Conservation (phyloP, 1,284 basidiomycete genomes). For the Moniliella sp. region DNA sequence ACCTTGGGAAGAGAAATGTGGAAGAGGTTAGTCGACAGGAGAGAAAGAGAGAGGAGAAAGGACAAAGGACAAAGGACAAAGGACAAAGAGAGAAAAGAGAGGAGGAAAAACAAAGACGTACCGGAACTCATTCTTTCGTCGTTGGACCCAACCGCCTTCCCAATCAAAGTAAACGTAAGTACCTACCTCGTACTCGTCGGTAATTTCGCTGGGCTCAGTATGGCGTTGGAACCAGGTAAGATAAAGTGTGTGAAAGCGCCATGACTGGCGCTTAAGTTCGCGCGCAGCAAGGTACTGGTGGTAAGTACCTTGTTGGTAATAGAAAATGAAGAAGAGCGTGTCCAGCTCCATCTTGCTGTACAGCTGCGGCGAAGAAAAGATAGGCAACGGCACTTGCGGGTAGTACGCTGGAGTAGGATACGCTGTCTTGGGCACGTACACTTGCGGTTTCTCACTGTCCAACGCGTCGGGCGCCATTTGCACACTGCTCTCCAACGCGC, state of each 20-base stretch:
- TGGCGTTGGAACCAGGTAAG: slow-evolving; percentile 95
- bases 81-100: too few species aligned
- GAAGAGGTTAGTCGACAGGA: neutral
- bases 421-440: slow-evolving; percentile 83
- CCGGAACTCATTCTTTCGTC: slow-evolving; percentile 91
- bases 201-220: slow-evolving; percentile 94
- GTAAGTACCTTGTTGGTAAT: slow-evolving; percentile 87
- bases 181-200: slow-evolving; percentile 96
- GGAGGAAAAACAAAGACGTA: slow-evolving; percentile 30
- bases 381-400: slow-evolving; percentile 62
- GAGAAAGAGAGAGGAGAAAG: neutral
- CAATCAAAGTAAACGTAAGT: slow-evolving; percentile 41
- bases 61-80: too few species aligned
- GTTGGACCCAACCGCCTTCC: slow-evolving; percentile 58
- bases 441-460: slow-evolving; percentile 50
- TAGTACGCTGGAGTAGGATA: slow-evolving; percentile 82
- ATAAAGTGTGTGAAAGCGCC: slow-evolving; percentile 98
- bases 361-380: slow-evolving; percentile 62
- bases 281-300: slow-evolving; percentile 93
- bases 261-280: slow-evolving; percentile 88
- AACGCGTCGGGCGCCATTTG: slow-evolving; percentile 68
- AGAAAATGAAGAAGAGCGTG: slow-evolving; percentile 96
- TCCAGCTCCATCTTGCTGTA: slow-evolving; percentile 88
- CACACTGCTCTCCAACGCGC: slow-evolving; percentile 73
- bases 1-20: slow-evolving; percentile 3